Evolutionary conservation across 2,329 filamentous ascomycete species (phyloP), one percentile per base, ranked within the genome.

Genomic region (Aspergillus pseudoglaucus): DNA sequence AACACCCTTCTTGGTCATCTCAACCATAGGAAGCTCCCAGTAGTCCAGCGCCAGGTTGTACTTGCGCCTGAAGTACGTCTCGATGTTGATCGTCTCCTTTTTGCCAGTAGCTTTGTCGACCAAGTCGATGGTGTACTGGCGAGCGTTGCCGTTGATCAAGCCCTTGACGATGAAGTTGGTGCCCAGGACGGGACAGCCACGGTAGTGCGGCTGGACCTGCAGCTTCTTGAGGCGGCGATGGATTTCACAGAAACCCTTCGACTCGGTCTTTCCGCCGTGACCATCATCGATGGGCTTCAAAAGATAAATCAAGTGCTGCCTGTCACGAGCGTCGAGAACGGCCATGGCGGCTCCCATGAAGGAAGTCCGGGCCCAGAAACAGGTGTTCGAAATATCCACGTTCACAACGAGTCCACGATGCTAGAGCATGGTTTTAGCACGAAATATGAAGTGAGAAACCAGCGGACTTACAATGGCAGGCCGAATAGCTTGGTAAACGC

Each of bases 301-400:
- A 15, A 54, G 47, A 17, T 54, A 49, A 17, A 58, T 54, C 20
- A 73, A 50, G n/a, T 66, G 54, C 41, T 60, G 51, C 38, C 62
- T 50, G 45, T 71, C 65, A 35, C 59, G 55, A 22, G 57, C 51
- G 14, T 63, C 59, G 3, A 66, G 55, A 9, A 69, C 53, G 7
- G 62, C 61, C 46, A 67, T 59, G 15, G 70, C 65, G 7, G 65
- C 59, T 14, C 62, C 61, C 20, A 67, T 56, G 12, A 73, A 55
- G 7, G 61, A 59, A n/a, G 55, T 66, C 9, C 64, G 65, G 30
- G 74, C 77, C 85, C 88, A 97, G 71, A 98, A 98, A 10, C 87
- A 87, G 0, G 88, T 87, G 62, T 97, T 95, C 48, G 90, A 85
- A 25, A 95, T 86, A 60, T 98, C 91, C 9, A 95, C 82, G 58